Evolutionary conservation across 306 rosid species (phyloP), one percentile per base, ranked within the genome.

Genomic region (Vigna trinervia): DNA sequence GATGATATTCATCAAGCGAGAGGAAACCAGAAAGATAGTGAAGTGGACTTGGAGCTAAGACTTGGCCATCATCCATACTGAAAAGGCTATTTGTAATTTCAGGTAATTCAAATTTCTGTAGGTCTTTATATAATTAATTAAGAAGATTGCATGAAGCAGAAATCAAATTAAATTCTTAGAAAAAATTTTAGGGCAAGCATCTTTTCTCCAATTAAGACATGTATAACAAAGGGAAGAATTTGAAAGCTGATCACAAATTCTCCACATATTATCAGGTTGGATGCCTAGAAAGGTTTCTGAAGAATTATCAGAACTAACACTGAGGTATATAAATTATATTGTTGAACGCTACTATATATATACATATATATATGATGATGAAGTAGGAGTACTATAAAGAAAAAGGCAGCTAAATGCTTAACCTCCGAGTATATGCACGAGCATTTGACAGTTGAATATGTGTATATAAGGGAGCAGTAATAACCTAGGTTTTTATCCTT

Each of bases 11-110:
- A 46, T 71, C 87, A 71, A 14, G 64, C 45, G 60, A 80, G 82
- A 58, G 77, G 83, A 15, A 71, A 75, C 53, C 81, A 76, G 79
- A 62, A 78, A 15, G 76, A 70, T 38, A 87, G 83, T 26, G 96
- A 92, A 71, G 84, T 94, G 51, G 98, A 94, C 74, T 90, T 92
- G 85, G 97, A 92, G 91, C 98, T 94, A 60, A 93, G 96, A 41
- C 88, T 94, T 38, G 97, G 98, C 47, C 87, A 87, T 76, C 83
- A 90, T 83, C 86, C 85, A 43, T 79, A 71, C 22, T 46, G 22
- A 65, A 26, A 30, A 1, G 3, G 8, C 28, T 51, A 32, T 12
- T 68, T 56, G 38, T 76, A 62, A 5, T 43, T 66, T 11, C 23
- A 82, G 79, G 83, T 84, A 84, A 22, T 51, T 9, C 19, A 41